These are phyloP conservation scores for Penicillium brevicompactum DNA, from an alignment of 2,329 filamentous ascomycete genomes.

Conservation along the genomic window DNA sequence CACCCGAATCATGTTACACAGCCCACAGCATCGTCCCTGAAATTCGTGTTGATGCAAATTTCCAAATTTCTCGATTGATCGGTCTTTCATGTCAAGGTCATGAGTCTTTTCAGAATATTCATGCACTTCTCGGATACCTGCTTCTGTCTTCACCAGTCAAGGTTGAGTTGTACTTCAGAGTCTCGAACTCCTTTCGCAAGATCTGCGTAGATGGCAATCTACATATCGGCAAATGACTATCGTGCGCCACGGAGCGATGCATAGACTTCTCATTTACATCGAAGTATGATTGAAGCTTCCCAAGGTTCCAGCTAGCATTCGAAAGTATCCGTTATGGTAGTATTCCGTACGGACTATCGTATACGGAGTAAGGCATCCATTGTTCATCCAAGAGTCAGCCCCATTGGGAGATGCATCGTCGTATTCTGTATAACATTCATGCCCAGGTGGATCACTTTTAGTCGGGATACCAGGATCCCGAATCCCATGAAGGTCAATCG, in stretches of 20 bases:
- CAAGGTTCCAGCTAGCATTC: too few relatives aligned
- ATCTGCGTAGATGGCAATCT: too few relatives aligned
- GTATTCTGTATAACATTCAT: background rate
- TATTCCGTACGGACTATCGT: background rate
- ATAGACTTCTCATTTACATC: too few relatives aligned
- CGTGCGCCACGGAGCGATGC: too few relatives aligned
- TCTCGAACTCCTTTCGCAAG: too few relatives aligned
- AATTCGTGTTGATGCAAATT: background rate
- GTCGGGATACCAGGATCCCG: background rate
- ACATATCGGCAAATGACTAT: too few relatives aligned
- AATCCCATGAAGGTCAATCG: background rate
- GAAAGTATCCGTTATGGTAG: too few relatives aligned
- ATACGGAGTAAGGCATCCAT: background rate
- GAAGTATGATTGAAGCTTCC: too few relatives aligned
- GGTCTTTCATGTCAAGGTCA: background rate
- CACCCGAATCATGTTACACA: background rate
- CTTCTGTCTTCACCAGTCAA: too few relatives aligned
- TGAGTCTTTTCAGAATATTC: background rate
- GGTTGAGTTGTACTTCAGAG: too few relatives aligned
- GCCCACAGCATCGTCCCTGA: background rate
- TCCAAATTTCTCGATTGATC: background rate
- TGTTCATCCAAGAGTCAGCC: too few relatives aligned
- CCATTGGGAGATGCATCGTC: background rate
- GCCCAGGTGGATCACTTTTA: background rate
- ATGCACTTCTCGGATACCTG: background rate